Conservation (phyloP, 2,329 filamentous ascomycete genomes). For the Chaetomiaceae sp. region DNA sequence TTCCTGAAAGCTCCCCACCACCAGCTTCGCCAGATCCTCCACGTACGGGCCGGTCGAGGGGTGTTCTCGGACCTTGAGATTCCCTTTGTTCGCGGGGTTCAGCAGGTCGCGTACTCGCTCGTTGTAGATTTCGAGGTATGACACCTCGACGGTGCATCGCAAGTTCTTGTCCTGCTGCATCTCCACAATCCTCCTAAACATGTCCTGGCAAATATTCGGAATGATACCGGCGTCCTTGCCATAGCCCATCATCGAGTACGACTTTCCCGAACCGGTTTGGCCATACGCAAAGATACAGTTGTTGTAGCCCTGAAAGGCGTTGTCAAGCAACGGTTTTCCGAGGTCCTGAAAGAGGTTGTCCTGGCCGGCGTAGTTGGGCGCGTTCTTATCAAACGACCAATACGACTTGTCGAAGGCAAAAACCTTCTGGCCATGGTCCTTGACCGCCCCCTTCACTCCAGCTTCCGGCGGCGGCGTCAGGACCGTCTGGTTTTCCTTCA, state of each 20-base stretch:
- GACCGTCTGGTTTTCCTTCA: constrained; percentile 89
- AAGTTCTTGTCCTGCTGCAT: constrained; percentile 68
- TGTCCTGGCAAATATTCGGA: constrained; percentile 92
- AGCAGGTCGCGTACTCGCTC: constrained; percentile 92
- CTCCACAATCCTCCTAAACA: constrained; percentile 79
- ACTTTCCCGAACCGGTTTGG: constrained; percentile 97
- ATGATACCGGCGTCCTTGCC: constrained; percentile 94
- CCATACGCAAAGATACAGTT: constrained; percentile 99
- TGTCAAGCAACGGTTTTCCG: constrained; percentile 85
- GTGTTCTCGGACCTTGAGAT: constrained; percentile 95
- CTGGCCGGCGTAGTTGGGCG: constrained; percentile 81
- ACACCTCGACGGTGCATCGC: constrained; percentile 92
- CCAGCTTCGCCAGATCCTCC: constrained; percentile 91
- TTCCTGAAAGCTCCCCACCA: constrained; percentile 87
- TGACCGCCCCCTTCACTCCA: constrained; percentile 59
- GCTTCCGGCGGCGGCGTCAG: constrained; percentile 65
- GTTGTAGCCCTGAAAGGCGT: constrained; percentile 97
- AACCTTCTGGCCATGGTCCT: constrained; percentile 67
- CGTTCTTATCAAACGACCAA: constrained; percentile 89
- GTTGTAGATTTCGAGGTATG: constrained; percentile 98
- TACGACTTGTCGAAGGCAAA: constrained; percentile 98
- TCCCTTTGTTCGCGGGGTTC: constrained; percentile 92
- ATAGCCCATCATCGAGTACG: constrained; percentile 99
- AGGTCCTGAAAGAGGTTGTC: constrained; percentile 83
- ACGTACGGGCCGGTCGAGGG: constrained; percentile 97